Conservation (phyloP, 352 stramenopile species). For the Pythium sp. region DNA sequence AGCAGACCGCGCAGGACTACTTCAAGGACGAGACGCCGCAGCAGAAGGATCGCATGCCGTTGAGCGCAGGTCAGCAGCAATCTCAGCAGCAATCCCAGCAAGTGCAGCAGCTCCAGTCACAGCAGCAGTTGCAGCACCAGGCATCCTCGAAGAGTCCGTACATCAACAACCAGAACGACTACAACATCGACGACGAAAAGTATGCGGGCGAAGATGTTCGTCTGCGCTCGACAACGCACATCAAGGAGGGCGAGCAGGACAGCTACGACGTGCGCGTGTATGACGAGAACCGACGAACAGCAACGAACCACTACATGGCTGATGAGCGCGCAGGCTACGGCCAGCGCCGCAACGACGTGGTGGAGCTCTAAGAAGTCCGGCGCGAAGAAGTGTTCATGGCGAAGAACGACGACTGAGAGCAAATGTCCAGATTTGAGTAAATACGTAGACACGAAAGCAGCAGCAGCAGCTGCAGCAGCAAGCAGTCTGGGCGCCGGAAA, state of each 20-base stretch:
- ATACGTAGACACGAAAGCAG: neutral
- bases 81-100: too few relatives aligned
- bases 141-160: constrained; percentile 35
- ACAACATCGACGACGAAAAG: constrained; percentile 29
- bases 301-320: constrained; percentile 52
- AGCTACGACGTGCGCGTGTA: constrained; percentile 36
- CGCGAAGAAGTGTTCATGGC: neutral
- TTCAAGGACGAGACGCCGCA: constrained; percentile 62
- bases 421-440: constrained; percentile 1
- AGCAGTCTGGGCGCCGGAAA: neutral
- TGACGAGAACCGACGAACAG: constrained; percentile 34
- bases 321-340: constrained; percentile 38
- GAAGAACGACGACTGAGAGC: neutral
- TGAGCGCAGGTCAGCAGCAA: neutral
- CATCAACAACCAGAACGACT: constrained; percentile 29
- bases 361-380: constrained; percentile 39
- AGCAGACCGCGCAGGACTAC: constrained; percentile 59
- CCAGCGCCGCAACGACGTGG: constrained; percentile 55
- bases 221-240: constrained; percentile 51
- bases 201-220: constrained; percentile 51
- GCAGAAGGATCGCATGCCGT: constrained; percentile 30
- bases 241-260: constrained; percentile 21
- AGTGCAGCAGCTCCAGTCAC: constrained; percentile 14
- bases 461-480: neutral
- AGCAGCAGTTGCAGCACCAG: constrained; percentile 17